phyloP scores from a whole-genome alignment of 2,329 filamentous ascomycete species.

The Hymenoscyphus fructigenus region DNA sequence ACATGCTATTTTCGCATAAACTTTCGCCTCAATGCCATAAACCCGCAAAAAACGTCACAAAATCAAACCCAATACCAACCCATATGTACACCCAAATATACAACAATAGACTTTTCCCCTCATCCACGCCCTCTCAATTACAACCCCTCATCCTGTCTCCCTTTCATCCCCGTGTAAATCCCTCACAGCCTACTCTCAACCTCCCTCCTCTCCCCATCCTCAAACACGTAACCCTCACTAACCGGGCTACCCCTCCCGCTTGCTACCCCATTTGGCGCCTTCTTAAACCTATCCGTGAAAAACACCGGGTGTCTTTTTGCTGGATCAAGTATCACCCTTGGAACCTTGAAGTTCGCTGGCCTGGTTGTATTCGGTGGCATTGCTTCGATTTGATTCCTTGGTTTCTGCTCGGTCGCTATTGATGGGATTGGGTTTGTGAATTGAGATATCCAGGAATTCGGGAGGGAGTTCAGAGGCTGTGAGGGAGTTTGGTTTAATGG shows the following conservation, averaged over 20 bases:
- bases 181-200: constrained; percentile 9
- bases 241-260: constrained; percentile 47
- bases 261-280: constrained; percentile 45
- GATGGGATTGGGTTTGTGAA: not conserved
- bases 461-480: constrained; percentile 2
- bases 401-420: not conserved
- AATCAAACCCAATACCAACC: not conserved
- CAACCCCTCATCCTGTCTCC: constrained; percentile 22
- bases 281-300: constrained; percentile 64
- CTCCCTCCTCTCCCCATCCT: constrained; percentile 41
- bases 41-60: not conserved
- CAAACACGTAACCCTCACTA: constrained; percentile 61
- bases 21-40: too few relatives aligned
- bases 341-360: not conserved
- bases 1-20: too few relatives aligned
- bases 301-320: constrained; percentile 72
- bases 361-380: constrained; percentile 38
- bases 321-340: constrained; percentile 41
- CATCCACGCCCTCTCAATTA: constrained; percentile 30
- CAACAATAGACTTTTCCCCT: not conserved
- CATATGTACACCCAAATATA: not conserved
- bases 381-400: constrained; percentile 47
- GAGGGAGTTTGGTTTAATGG: constrained; percentile 25
- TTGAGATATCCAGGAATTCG: constrained; percentile 9
- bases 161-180: not conserved